Evolutionary conservation across 768 basidiomycete species (phyloP).

Genomic region (Hericium rajendrae): DNA sequence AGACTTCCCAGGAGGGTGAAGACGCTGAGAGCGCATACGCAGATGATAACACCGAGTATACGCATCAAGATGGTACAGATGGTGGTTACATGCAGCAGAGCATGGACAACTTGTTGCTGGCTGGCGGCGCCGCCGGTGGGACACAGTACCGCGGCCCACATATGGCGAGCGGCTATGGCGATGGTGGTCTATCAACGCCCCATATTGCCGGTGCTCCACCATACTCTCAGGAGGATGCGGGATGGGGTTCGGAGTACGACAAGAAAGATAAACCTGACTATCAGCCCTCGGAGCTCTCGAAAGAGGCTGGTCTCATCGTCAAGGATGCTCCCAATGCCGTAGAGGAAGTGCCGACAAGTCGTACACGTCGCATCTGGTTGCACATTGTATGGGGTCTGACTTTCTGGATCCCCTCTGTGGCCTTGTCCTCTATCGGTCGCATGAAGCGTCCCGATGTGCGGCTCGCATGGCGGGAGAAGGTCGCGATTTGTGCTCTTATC

Average conservation of each 20-base stretch:
- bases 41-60: slow-evolving; percentile 63
- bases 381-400: slow-evolving; percentile 70
- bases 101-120: slow-evolving; percentile 56
- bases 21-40: slow-evolving; percentile 52
- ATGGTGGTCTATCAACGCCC: slow-evolving; percentile 45
- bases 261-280: slow-evolving; percentile 34
- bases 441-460: slow-evolving; percentile 94
- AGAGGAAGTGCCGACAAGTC: slow-evolving; percentile 74
- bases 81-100: slow-evolving; percentile 35
- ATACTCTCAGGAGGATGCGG: slow-evolving; percentile 26
- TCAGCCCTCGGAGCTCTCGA: slow-evolving; percentile 29
- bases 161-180: slow-evolving; percentile 31
- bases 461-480: slow-evolving; percentile 89
- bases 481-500: slow-evolving; percentile 82
- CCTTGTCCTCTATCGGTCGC: slow-evolving; percentile 57
- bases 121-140: slow-evolving; percentile 38
- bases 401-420: slow-evolving; percentile 68
- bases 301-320: slow-evolving; percentile 47
- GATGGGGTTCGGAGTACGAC: slow-evolving; percentile 58
- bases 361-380: slow-evolving; percentile 71
- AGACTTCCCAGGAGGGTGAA: slow-evolving; percentile 31
- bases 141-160: slow-evolving; percentile 41
- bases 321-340: slow-evolving; percentile 63
- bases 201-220: slow-evolving; percentile 13
- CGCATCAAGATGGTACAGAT: slow-evolving; percentile 36